Base-by-base conservation (phyloP, 1,284 basidiomycete species). In the Exsudoporus floridanus region DNA sequence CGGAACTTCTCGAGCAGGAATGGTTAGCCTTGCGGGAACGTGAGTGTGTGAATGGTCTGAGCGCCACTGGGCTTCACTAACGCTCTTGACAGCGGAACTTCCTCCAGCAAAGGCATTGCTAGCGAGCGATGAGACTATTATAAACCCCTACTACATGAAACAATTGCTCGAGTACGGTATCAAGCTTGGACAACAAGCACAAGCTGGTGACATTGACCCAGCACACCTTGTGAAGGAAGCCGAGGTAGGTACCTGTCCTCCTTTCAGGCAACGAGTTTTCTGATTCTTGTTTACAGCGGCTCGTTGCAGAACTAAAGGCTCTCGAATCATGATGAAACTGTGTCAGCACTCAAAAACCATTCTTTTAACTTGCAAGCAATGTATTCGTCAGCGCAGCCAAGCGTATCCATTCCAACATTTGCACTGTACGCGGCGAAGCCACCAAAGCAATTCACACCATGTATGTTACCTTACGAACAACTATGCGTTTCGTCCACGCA, bases 121-220 rank as follows among this genome's bases (percentile, higher is more conserved):
- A 14, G 73, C 68, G 6, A 65, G 71, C 1, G 78, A 88, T 54
- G 84, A 90, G 66, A 81, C 84, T 0, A 75, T 89, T 52, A 90
- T 90, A 61, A 85, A 84, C 59, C 82, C 84, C 3, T 79, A 84
- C 64, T 88, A 84, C 68, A 89, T 90, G 86, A 71, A 73, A 46
- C 88, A 90, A 59, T 66, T 90, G 33, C 70, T 90, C 34, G 64
- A 77, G 57, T 87, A 89, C 62, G 85, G 84, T 8, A 82, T 89
- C 50, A 75, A 72, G 49, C 73, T 86, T 2, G 84, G 83, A 19
- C 58, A 63, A 49, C 60, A 70, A 52, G 58, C 66, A 19, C 65
- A 70, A 55, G 71, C 59, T 6, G 65, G 66, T 35, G 61, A 67
- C 39, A 74, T 74, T 49, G 74, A 74, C 59, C 60, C 70, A 16